Base-by-base conservation (phyloP, 2,329 filamentous ascomycete species). In the Pestalotiopsis sp. region DNA sequence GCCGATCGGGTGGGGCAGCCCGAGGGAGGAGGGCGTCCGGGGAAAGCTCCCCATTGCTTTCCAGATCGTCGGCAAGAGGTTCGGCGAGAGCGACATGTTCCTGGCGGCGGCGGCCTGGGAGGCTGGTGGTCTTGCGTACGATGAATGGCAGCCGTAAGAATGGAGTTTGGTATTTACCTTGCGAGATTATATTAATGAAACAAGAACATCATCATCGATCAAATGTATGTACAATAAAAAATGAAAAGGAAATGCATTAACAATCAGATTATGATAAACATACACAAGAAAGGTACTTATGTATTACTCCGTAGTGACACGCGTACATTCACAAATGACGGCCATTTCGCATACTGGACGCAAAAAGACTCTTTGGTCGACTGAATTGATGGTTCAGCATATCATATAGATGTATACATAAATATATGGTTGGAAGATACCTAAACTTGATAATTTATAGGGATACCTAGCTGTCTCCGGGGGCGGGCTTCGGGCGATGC, bases 1-100 rank as follows among this genome's bases (percentile, higher is more conserved):
- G 68, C 85, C 85, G 4, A 81, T 80, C 45, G 75, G 83, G 25
- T 79, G 76, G 76, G 76, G 70, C 0, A 66, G 36, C 13, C 64
- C 64, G 11, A 68, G 59, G 1, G 74, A 68, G 2, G 68, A 67
- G 6, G 73, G 41, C 17, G 71, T 69, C 1, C 60, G 66, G 13
- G 72, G 69, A 25, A 76, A 71, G 65, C 62, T 79, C 59, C 77
- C 78, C 1, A 73, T 79, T 4, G 76, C 74, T 3, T 76, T 79
- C 70, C 77, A 79, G 71, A 70, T 80, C 3, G 72, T 79, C 1
- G 76, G 76, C 4, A 74, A 69, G 67, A 73, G 74, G 39, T 76
- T 72, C 57, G 73, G 74, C 14, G 78, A 80, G 45, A 58, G 73
- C 20, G 73, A 66, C 1, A 61, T 79, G 1, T 72, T 79, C 38